Conservation (phyloP, 306 rosid species). For the Acacia acuminata region DNA sequence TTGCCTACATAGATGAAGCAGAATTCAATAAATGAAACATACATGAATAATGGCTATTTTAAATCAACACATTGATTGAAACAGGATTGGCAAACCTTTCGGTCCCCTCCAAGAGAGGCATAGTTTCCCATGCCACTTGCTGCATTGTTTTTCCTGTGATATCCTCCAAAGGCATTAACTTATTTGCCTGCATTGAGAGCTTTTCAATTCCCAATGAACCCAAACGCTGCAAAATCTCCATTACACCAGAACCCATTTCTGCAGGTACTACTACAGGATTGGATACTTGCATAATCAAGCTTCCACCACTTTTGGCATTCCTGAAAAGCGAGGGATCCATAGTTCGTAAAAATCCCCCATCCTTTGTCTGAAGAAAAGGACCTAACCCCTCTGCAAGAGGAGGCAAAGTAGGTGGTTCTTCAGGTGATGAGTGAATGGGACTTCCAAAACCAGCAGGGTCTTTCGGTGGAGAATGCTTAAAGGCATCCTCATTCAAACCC, state of each 20-base stretch:
- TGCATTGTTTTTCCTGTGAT: slow-evolving; percentile 92
- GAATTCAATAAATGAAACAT: slow-evolving; percentile 23
- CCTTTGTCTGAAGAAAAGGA: slow-evolving; percentile 72
- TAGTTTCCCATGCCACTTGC: slow-evolving; percentile 87
- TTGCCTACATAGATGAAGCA: slow-evolving; percentile 52
- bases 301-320: slow-evolving; percentile 64
- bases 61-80: slow-evolving; percentile 12
- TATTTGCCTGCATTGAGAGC: slow-evolving; percentile 90
- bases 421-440: slow-evolving; percentile 55
- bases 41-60: neutral
- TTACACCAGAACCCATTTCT: slow-evolving; percentile 88
- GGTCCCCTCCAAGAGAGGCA: slow-evolving; percentile 52
- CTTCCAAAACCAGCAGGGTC: slow-evolving; percentile 64
- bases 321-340: slow-evolving; percentile 79
- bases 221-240: slow-evolving; percentile 72
- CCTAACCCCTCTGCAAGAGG: slow-evolving; percentile 84
- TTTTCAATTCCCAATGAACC: slow-evolving; percentile 89
- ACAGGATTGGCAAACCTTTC: slow-evolving; percentile 55
- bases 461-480: slow-evolving; percentile 77
- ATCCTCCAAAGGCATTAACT: slow-evolving; percentile 89
- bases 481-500: slow-evolving; percentile 81
- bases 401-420: slow-evolving; percentile 61
- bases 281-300: slow-evolving; percentile 88
- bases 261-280: slow-evolving; percentile 89
- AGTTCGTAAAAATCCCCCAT: slow-evolving; percentile 82